Percentiles rank a stretch among this genome's conserved stretches.
These are phyloP conservation scores for Angomonas deanei DNA, from an alignment of 208 protist species.

Conservation along the genomic window DNA sequence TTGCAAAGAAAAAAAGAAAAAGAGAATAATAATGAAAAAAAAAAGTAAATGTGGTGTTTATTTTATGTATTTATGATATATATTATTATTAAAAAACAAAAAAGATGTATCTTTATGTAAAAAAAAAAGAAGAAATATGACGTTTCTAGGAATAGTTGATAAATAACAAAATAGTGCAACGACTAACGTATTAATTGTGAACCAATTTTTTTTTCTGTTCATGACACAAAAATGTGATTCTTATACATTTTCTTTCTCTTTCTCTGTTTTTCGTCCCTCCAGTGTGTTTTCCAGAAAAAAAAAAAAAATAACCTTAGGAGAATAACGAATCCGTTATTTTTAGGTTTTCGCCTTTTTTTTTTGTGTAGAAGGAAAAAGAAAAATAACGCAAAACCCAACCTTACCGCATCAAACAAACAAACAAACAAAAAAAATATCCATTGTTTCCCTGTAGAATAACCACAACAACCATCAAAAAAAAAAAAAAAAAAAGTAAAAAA, in stretches of 20 bases:
- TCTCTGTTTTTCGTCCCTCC: background rate
- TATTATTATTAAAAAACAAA: no score
- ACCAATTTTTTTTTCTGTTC: constrained; percentile 22
- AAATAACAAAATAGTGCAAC: constrained; percentile 5
- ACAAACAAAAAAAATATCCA: no score
- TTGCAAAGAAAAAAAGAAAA: background rate
- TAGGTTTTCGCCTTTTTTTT: background rate
- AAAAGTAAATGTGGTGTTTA: no score
- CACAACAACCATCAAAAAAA: no score
- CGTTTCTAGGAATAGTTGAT: background rate
- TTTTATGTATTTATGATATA: no score
- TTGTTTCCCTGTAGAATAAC: no score
- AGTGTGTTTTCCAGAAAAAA: background rate
- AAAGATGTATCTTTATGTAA: constrained; percentile 3
- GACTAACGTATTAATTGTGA: constrained; percentile 3
- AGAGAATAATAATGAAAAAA: background rate
- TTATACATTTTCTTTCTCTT: constrained; percentile 8
- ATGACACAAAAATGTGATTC: no score
- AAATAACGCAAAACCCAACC: constrained; percentile 6
- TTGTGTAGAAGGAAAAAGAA: constrained; percentile 2
- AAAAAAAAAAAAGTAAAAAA: background rate
- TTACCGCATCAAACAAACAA: background rate
- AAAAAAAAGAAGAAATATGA: constrained; percentile 4
- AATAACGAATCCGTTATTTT: background rate
- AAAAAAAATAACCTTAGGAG: background rate